Base-by-base conservation (phyloP, 352 stramenopile genomes). In the Phytophthora cryptogea region DNA sequence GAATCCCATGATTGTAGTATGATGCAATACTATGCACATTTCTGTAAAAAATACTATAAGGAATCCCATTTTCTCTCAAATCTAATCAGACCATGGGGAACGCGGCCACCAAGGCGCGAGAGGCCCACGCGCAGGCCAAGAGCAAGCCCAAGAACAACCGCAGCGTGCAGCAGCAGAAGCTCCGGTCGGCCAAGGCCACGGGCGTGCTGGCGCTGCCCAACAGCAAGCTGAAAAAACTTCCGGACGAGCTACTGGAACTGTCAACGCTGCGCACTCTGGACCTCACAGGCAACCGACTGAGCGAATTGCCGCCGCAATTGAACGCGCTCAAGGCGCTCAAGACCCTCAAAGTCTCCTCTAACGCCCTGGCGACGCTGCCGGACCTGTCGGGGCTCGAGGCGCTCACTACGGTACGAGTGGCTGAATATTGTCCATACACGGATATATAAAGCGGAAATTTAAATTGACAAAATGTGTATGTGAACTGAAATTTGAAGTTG, bases 91-190 rank as follows among this genome's bases (percentile, higher is more conserved):
- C 39, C 14, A 90, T 91, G 84, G 81, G 82, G 14, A 85, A 90
- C 45, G 71, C 72, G 1, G 73, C 78, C 10, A 77, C 70, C n/a
- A 90, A 90, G 65, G 80, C 74, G 44, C 70, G 80, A 23, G 81
- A 91, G 51, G 83, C 80, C 23, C 81, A 81, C 45, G 61, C 81
- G 49, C 70, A 89, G 59, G 72, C 78, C 49, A 88, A 86, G 72
- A 89, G 82, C 72, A 91, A 92, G 67, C 84, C 86, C 26, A 95
- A 92, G 74, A 89, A 78, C 51, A 87, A 63, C 51, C 82, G 80
- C 49, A 77, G 58, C 48, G 79, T 94, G 27, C 79, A 90, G 68
- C 66, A 90, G 49, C 80, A 92, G 69, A 95, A 95, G 68, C 72
- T 95, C 35, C 68, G 82, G 28, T 69, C 65, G 0, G 86, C 86